Base-by-base conservation (phyloP, 2,329 filamentous ascomycete species). In the Alternaria angustiovoidea region DNA sequence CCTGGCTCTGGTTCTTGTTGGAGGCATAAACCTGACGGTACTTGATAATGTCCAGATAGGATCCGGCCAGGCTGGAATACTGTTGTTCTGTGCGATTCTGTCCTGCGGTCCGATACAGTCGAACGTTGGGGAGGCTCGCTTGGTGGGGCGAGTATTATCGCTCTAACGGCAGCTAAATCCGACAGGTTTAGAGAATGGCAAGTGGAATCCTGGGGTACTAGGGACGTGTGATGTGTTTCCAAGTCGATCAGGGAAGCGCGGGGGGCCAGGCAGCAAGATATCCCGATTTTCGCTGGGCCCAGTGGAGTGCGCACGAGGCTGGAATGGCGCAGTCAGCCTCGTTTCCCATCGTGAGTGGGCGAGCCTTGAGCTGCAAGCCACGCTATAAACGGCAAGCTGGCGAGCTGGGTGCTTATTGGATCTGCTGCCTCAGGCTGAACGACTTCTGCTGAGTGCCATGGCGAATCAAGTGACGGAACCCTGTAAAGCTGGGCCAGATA, bases 291-390 rank as follows among this genome's bases (percentile, higher is more conserved):
- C 61, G 69, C 70, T 72, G 68, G 63, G 61, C 46, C 49, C 64
- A 62, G 67, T 65, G 63, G 67, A 70, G 69, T 67, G 73, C 70
- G 70, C 64, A 73, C 76, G 73, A 76, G 74, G 74, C 74, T 76
- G 75, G 71, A 72, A 60, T 57, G 66, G 68, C 70, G 68, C 66
- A 73, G 71, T 76, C 74, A 78, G 75, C 75, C 75, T 78, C 72
- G 74, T 75, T 70, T 73, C 66, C 69, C 72, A 71, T 75, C 64
- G 69, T 73, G 71, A 77, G 72, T 75, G 75, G 75, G 69, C 70
- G 53, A 67, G 71, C 62, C 68, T 66, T 64, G 65, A 62, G 39
- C 67, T 76, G 74, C 73, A 75, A 73, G 73, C 72, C 74, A 74
- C 64, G 70, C 69, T 71, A 73, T 69, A 75, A 73, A 61, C 67